A percentile compares a stretch with the other conserved stretches of the same genome.
These are phyloP conservation scores for Phytophthora sojae DNA, from an alignment of 352 stramenopile genomes.

Conservation along the genomic window DNA sequence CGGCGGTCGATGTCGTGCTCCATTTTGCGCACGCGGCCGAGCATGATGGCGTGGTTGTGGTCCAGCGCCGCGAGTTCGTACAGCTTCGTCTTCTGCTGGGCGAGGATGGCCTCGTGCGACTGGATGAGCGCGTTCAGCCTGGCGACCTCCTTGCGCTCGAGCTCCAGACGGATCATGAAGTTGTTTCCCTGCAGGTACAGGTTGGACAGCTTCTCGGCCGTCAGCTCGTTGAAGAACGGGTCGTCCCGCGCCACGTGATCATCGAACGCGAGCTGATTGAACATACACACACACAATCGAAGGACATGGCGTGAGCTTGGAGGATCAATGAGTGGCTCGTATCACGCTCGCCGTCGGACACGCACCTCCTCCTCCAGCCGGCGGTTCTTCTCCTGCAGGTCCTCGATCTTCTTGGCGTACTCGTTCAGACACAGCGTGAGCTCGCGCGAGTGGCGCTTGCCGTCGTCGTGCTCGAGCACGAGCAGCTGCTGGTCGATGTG, in stretches of 20 bases:
- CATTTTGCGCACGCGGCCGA: slow-evolving; percentile 78
- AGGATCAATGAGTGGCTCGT: not conserved
- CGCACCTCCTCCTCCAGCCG: slow-evolving; percentile 78
- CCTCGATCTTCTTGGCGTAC: slow-evolving; percentile 82
- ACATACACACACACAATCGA: slow-evolving; percentile 11
- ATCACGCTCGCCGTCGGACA: not conserved
- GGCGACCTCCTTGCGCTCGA: slow-evolving; percentile 78
- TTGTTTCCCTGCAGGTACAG: slow-evolving; percentile 86
- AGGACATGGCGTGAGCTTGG: slow-evolving; percentile 14
- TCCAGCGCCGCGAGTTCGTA: slow-evolving; percentile 78
- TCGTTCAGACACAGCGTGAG: slow-evolving; percentile 70
- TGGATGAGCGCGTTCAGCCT: slow-evolving; percentile 74
- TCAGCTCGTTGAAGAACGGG: slow-evolving; percentile 79
- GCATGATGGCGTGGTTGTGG: slow-evolving; percentile 70
- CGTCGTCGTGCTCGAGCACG: slow-evolving; percentile 72
- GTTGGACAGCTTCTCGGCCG: slow-evolving; percentile 79
- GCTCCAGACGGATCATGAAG: slow-evolving; percentile 78
- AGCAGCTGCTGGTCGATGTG: slow-evolving; percentile 77
- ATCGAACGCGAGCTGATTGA: slow-evolving; percentile 75
- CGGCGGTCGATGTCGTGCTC: slow-evolving; percentile 85
- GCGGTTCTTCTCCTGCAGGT: slow-evolving; percentile 80
- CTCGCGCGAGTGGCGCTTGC: slow-evolving; percentile 74
- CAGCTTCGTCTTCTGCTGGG: slow-evolving; percentile 78
- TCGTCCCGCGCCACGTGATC: slow-evolving; percentile 70
- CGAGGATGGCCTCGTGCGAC: slow-evolving; percentile 63